These are phyloP conservation scores for Boletus rex-veris DNA, from an alignment of 768 basidiomycete species.

Conservation along the genomic window DNA sequence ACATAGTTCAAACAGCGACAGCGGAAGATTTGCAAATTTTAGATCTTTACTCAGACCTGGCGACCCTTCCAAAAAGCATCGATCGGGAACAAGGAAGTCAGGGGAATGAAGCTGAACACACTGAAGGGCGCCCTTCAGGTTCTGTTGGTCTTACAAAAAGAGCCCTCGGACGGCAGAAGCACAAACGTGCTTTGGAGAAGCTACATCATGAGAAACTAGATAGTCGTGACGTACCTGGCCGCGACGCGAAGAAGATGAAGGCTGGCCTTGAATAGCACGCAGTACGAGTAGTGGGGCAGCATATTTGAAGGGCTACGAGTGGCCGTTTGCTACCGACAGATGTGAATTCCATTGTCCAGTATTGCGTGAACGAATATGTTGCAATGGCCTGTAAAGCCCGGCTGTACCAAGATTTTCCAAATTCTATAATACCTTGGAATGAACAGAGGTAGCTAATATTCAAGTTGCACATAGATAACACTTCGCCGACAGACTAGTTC, in stretches of 20 bases:
- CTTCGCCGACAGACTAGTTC: too few relatives aligned
- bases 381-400: too few relatives aligned
- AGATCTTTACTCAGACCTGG: slow-evolving; percentile 58
- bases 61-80: slow-evolving; percentile 57
- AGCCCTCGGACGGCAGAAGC: slow-evolving; percentile 48
- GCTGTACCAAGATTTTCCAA: too few relatives aligned
- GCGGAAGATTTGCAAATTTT: slow-evolving; percentile 47
- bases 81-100: slow-evolving; percentile 45
- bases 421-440: too few relatives aligned
- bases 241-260: slow-evolving; percentile 20
- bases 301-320: not conserved
- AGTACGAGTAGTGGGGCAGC: not conserved
- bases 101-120: slow-evolving; percentile 25
- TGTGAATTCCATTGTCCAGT: too few relatives aligned
- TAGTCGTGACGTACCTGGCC: slow-evolving; percentile 1
- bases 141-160: slow-evolving; percentile 38
- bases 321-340: too few relatives aligned
- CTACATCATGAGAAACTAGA: slow-evolving; percentile 14
- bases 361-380: too few relatives aligned
- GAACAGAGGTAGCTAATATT: too few relatives aligned
- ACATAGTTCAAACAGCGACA: slow-evolving; percentile 38
- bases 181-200: slow-evolving; percentile 43
- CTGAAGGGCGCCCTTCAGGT: slow-evolving; percentile 1
- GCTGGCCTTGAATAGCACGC: not conserved
- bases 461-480: too few relatives aligned